A percentile compares a stretch with the other conserved stretches of the same genome.
These are phyloP conservation scores for Backusella morwellensis DNA, from an alignment of 192 early-diverging fungal species.

Conservation along the genomic window DNA sequence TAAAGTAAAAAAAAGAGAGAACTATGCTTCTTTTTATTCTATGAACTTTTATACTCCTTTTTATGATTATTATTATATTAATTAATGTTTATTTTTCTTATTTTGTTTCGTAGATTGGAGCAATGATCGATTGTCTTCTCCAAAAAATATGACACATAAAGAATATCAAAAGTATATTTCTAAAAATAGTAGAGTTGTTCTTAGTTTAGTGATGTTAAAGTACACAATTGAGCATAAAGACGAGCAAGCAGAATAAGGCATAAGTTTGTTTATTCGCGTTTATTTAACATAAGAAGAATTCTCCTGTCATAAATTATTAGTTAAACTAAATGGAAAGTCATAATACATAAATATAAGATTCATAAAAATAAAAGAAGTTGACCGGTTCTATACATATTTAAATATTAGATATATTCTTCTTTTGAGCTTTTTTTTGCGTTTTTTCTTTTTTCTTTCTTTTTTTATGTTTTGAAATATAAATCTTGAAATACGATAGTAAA, in stretches of 20 bases:
- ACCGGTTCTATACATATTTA: slow-evolving; percentile 3
- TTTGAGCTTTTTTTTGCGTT: neutral
- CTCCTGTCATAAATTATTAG: neutral
- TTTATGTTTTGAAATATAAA: neutral
- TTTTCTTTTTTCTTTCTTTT: neutral
- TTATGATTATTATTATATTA: neutral
- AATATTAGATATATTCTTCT: neutral
- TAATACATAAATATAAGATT: neutral
- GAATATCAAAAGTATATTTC: neutral
- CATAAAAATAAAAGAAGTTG: neutral
- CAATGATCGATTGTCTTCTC: neutral
- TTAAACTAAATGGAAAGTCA: neutral
- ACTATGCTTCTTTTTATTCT: neutral
- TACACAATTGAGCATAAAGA: neutral
- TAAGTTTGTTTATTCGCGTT: slow-evolving; percentile 1
- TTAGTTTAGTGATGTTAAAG: neutral
- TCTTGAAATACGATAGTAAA: neutral
- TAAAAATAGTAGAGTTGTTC: neutral
- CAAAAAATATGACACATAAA: neutral
- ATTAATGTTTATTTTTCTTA: neutral
- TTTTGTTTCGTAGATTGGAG: neutral
- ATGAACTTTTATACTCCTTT: neutral
- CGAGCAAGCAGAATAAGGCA: neutral
- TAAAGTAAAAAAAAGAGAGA: neutral
- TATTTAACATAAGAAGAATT: slow-evolving; percentile 2